phyloP scores from a whole-genome alignment of 164 flowering plant species.

The Buxus sempervirens region DNA sequence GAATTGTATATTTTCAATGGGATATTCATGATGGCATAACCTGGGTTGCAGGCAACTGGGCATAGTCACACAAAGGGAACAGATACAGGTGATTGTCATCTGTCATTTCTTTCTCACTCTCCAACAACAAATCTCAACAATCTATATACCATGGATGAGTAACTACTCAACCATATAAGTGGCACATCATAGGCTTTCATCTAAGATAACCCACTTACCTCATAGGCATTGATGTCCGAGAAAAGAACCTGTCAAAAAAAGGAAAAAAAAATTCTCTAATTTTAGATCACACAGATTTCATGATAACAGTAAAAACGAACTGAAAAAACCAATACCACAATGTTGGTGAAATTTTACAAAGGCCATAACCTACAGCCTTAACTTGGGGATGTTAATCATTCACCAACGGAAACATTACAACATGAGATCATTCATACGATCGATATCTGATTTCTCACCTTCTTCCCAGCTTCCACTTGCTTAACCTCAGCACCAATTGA shows the following conservation, averaged over 20 bases:
- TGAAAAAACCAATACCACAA: not conserved
- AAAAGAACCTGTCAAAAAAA: conserved; percentile 76
- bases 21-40: too few relatives aligned
- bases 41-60: too few relatives aligned
- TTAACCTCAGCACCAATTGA: conserved; percentile 75
- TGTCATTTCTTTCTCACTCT: not conserved
- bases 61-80: too few relatives aligned
- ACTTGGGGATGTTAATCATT: too few relatives aligned
- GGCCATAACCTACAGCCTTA: not conserved
- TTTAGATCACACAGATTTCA: not conserved
- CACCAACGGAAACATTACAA: not conserved
- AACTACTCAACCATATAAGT: not conserved
- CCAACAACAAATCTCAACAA: not conserved
- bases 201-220: conserved; percentile 41
- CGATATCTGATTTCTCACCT: conserved; percentile 40
- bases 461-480: conserved; percentile 74
- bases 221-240: conserved; percentile 88
- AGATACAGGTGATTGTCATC: too few relatives aligned
- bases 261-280: not conserved
- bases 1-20: too few relatives aligned
- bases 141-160: not conserved
- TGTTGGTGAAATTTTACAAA: not conserved
- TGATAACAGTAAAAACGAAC: not conserved
- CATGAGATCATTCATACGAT: not conserved
- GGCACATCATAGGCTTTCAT: not conserved